These are phyloP conservation scores for Coemansia sp. DNA, from an alignment of 192 early-diverging fungal genomes.

Conservation along the genomic window DNA sequence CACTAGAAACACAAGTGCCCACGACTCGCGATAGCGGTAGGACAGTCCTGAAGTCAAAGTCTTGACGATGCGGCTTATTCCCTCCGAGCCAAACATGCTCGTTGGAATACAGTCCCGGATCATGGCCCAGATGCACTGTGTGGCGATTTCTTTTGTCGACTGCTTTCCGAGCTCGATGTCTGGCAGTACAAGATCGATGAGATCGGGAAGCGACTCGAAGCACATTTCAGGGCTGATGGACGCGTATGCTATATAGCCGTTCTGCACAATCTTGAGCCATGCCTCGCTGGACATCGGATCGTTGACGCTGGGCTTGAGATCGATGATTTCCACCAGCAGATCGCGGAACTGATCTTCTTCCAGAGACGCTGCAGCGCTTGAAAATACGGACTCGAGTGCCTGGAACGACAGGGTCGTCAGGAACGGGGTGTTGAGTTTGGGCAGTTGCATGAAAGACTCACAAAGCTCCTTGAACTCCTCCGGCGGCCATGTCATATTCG, in stretches of 20 bases:
- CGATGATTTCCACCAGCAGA: slow-evolving; percentile 60
- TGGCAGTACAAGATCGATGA: slow-evolving; percentile 65
- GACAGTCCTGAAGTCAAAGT: slow-evolving; percentile 60
- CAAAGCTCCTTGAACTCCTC: slow-evolving; percentile 65
- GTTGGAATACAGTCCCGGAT: slow-evolving; percentile 75
- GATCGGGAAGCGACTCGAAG: slow-evolving; percentile 53
- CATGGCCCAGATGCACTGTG: slow-evolving; percentile 69
- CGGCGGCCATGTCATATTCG: slow-evolving; percentile 59
- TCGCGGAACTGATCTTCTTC: slow-evolving; percentile 57
- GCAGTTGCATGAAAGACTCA: slow-evolving; percentile 73
- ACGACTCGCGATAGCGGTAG: slow-evolving; percentile 80
- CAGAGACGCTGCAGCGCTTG: slow-evolving; percentile 41
- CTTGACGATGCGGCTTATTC: slow-evolving; percentile 56
- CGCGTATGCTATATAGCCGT: slow-evolving; percentile 71
- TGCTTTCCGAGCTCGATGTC: slow-evolving; percentile 65
- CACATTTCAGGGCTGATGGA: slow-evolving; percentile 55
- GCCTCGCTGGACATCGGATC: slow-evolving; percentile 79
- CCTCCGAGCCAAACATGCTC: slow-evolving; percentile 66
- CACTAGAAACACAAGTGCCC: slow-evolving; percentile 79
- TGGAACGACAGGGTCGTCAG: slow-evolving; percentile 68
- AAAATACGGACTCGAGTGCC: slow-evolving; percentile 35
- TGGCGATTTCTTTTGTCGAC: slow-evolving; percentile 62
- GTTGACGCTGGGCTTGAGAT: slow-evolving; percentile 80
- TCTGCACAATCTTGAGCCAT: slow-evolving; percentile 80
- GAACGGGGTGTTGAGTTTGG: slow-evolving; percentile 74